Evolutionary conservation across 768 basidiomycete species (phyloP).

Genomic region (Leccinum aurantiacum): DNA sequence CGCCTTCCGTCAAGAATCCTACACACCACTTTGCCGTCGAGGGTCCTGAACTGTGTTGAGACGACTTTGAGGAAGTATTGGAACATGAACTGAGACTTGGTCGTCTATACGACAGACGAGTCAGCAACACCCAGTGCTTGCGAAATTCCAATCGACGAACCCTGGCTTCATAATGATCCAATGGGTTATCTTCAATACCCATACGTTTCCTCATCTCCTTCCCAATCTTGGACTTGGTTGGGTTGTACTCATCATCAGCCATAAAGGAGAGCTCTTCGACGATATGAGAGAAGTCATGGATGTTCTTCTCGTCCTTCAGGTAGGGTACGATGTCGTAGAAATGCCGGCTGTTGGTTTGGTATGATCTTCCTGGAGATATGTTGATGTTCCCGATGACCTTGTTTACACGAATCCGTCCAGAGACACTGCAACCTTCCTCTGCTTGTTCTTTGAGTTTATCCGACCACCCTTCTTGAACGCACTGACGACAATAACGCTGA

Average conservation of each 20-base stretch:
- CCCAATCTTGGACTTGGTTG: slow-evolving; percentile 59
- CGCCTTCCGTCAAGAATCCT: background rate
- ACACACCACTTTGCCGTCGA: slow-evolving; percentile 68
- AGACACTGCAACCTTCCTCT: slow-evolving; percentile 91
- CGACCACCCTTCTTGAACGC: slow-evolving; percentile 90
- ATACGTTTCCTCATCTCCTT: slow-evolving; percentile 67
- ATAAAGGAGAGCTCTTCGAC: slow-evolving; percentile 78
- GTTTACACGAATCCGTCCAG: slow-evolving; percentile 91
- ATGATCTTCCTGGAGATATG: slow-evolving; percentile 92
- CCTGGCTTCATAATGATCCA: slow-evolving; percentile 63
- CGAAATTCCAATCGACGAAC: slow-evolving; percentile 38
- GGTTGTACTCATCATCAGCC: slow-evolving; percentile 81
- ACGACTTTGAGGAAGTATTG: slow-evolving; percentile 99
- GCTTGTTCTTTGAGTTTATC: slow-evolving; percentile 92
- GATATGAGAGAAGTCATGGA: slow-evolving; percentile 91
- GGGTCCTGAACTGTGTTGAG: slow-evolving; percentile 87
- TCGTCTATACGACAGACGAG: slow-evolving; percentile 46
- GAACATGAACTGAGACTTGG: slow-evolving; percentile 88
- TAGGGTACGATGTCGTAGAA: slow-evolving; percentile 93
- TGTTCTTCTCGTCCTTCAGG: slow-evolving; percentile 80
- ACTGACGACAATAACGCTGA: slow-evolving; percentile 47
- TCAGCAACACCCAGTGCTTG: slow-evolving; percentile 7
- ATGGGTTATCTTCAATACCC: slow-evolving; percentile 72
- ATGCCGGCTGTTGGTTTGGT: slow-evolving; percentile 79
- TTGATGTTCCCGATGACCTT: slow-evolving; percentile 97